These are phyloP conservation scores for Chenopodium quinoa DNA, from an alignment of 148 eudicot species.

Conservation along the genomic window DNA sequence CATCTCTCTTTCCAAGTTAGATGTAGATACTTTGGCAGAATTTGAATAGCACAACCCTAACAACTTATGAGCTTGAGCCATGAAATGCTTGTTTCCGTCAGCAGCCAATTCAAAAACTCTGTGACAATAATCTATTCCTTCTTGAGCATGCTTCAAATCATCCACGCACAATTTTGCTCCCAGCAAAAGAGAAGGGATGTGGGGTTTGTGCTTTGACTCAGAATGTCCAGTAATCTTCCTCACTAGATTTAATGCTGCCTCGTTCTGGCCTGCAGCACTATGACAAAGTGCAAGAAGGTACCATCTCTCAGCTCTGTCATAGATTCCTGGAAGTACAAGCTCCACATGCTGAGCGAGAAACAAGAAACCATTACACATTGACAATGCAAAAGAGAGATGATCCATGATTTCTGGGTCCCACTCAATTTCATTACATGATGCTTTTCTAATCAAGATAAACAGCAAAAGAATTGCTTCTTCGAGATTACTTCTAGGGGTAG, in stretches of 20 bases:
- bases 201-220: slow-evolving; percentile 55
- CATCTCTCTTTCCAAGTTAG: slow-evolving; percentile 50
- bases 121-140: slow-evolving; percentile 62
- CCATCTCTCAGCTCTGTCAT: slow-evolving; percentile 75
- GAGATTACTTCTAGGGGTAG: slow-evolving; percentile 46
- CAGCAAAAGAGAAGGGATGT: slow-evolving; percentile 58
- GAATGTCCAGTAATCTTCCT: slow-evolving; percentile 58
- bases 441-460: slow-evolving; percentile 59
- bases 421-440: slow-evolving; percentile 53
- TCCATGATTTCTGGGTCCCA: slow-evolving; percentile 75
- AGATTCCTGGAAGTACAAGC: slow-evolving; percentile 71
- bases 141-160: slow-evolving; percentile 48
- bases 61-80: slow-evolving; percentile 59
- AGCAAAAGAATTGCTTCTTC: slow-evolving; percentile 87
- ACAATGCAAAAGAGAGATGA: slow-evolving; percentile 77
- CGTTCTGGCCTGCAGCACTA: slow-evolving; percentile 67
- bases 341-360: slow-evolving; percentile 68
- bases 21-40: slow-evolving; percentile 57
- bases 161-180: slow-evolving; percentile 81
- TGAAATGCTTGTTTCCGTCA: slow-evolving; percentile 49
- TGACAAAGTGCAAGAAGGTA: slow-evolving; percentile 90
- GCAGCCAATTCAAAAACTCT: slow-evolving; percentile 42
- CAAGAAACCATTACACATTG: slow-evolving; percentile 64
- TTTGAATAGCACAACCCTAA: slow-evolving; percentile 81
- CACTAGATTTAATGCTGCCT: slow-evolving; percentile 57